Percentiles rank a stretch among this genome's conserved stretches.
Evolutionary conservation across 768 basidiomycete species (phyloP).

Genomic region (Collybia nuda): DNA sequence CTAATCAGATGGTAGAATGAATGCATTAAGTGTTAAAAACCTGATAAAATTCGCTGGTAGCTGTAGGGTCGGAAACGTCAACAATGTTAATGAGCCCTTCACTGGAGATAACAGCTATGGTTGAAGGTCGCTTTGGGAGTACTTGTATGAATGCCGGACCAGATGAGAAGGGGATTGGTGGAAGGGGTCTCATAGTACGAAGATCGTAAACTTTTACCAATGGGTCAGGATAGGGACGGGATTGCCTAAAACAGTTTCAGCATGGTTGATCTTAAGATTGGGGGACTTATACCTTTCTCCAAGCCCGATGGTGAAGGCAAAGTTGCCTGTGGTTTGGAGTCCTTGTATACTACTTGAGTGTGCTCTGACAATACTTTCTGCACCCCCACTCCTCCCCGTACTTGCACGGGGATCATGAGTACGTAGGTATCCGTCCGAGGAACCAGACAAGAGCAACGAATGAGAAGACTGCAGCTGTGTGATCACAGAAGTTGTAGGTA

Average conservation of each 20-base stretch:
- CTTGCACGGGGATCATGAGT: slow-evolving; percentile 71
- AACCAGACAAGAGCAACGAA: slow-evolving; percentile 65
- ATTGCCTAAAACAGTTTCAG: slow-evolving; percentile 55
- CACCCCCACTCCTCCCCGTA: slow-evolving; percentile 42
- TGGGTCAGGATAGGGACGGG: slow-evolving; percentile 86
- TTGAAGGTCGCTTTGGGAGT: slow-evolving; percentile 74
- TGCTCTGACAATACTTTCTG: slow-evolving; percentile 65
- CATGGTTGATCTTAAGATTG: not conserved
- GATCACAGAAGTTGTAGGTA: slow-evolving; percentile 53
- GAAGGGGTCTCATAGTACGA: slow-evolving; percentile 77
- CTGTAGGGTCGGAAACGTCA: slow-evolving; percentile 72
- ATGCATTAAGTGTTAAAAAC: slow-evolving; percentile 32
- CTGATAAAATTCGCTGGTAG: slow-evolving; percentile 77
- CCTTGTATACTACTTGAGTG: slow-evolving; percentile 84
- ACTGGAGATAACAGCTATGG: slow-evolving; percentile 71
- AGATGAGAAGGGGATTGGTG: slow-evolving; percentile 84
- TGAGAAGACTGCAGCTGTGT: slow-evolving; percentile 68
- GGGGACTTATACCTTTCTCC: slow-evolving; percentile 62
- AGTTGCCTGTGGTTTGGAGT: slow-evolving; percentile 75
- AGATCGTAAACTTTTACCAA: slow-evolving; percentile 92
- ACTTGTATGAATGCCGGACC: slow-evolving; percentile 85
- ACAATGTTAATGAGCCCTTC: slow-evolving; percentile 86
- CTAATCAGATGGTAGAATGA: slow-evolving; percentile 2
- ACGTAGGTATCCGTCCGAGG: slow-evolving; percentile 72
- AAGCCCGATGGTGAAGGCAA: slow-evolving; percentile 85